Percentiles rank a stretch among this genome's conserved stretches.
Evolutionary conservation across 495 filamentous ascomycete species (phyloP).

Genomic region (Chaetomium fimeti): DNA sequence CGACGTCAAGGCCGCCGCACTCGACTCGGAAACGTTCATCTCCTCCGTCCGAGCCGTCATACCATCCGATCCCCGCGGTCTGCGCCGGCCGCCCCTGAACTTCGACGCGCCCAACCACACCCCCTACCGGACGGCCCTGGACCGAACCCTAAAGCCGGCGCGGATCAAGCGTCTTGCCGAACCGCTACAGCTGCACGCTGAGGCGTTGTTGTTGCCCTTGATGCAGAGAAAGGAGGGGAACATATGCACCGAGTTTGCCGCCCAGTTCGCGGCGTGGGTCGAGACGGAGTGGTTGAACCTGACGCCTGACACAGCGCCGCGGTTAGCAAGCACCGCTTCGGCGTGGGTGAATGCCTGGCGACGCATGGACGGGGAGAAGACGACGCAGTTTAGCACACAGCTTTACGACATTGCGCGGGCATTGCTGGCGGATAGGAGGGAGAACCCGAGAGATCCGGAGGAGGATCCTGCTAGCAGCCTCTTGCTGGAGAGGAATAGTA

Average conservation of each 20-base stretch:
- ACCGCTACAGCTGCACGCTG: background rate
- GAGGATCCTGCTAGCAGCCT: constrained; percentile 4
- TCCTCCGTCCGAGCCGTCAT: constrained; percentile 8
- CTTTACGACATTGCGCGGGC: constrained; percentile 10
- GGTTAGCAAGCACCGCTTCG: constrained; percentile 5
- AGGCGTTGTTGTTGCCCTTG: background rate
- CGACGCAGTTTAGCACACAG: constrained; percentile 1
- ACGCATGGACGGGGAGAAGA: constrained; percentile 3
- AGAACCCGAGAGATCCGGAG: background rate
- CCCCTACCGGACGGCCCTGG: constrained; percentile 2
- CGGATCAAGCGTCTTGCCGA: constrained; percentile 3
- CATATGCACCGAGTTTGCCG: constrained; percentile 11
- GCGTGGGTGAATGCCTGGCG: constrained; percentile 9
- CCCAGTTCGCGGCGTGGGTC: constrained; percentile 9
- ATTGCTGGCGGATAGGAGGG: background rate
- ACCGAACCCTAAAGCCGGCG: constrained; percentile 7
- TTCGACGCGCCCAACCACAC: constrained; percentile 12
- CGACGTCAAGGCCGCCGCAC: constrained; percentile 8
- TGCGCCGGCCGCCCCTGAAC: constrained; percentile 7
- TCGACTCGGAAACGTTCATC: constrained; percentile 9
- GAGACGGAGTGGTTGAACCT: constrained; percentile 10
- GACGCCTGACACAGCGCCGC: constrained; percentile 8
- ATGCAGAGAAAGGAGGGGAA: background rate
- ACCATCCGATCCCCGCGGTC: constrained; percentile 6
- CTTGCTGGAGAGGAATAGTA: background rate